These are phyloP conservation scores for Wilhelminamyces savonicus DNA, from an alignment of 805 yeast genomes.

Conservation along the genomic window DNA sequence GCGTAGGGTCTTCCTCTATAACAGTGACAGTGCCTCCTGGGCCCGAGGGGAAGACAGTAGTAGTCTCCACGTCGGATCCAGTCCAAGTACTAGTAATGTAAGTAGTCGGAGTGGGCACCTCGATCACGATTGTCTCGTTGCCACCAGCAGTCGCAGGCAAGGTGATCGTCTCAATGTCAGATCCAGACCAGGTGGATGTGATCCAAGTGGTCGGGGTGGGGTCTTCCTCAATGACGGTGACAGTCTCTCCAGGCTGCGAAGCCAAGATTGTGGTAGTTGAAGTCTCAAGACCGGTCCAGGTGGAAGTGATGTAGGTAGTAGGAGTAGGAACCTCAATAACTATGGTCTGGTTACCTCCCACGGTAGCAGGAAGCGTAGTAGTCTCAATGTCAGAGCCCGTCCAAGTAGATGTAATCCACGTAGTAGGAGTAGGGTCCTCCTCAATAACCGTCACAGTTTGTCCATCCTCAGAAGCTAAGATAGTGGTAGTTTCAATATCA, in stretches of 20 bases:
- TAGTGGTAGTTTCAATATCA: neutral
- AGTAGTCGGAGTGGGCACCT: constrained; percentile 5
- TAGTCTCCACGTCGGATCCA: constrained; percentile 2
- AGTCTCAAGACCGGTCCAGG: constrained; percentile 7
- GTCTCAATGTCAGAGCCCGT: neutral
- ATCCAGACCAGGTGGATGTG: constrained; percentile 4
- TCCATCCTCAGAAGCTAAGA: no score
- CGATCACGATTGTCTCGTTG: constrained; percentile 6
- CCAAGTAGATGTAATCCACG: neutral
- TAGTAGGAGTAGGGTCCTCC: neutral
- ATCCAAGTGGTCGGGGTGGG: constrained; percentile 5
- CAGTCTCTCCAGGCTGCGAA: constrained; percentile 1
- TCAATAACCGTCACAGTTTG: neutral
- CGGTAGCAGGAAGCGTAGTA: neutral
- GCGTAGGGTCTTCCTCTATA: constrained; percentile 7
- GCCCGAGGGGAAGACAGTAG: neutral
- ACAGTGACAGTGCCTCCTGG: constrained; percentile 2
- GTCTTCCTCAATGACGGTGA: neutral
- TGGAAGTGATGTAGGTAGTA: neutral
- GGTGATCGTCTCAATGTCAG: constrained; percentile 2
- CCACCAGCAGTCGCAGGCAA: constrained; percentile 1
- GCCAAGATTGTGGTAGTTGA: constrained; percentile 2
- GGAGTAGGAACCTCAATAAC: neutral
- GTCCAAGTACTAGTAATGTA: constrained; percentile 5
- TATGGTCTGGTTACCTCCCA: neutral